Evolutionary conservation across 2,329 filamentous ascomycete species (phyloP), one percentile per base, ranked within the genome.

Genomic region (Calonectria pseudoreteaudii): DNA sequence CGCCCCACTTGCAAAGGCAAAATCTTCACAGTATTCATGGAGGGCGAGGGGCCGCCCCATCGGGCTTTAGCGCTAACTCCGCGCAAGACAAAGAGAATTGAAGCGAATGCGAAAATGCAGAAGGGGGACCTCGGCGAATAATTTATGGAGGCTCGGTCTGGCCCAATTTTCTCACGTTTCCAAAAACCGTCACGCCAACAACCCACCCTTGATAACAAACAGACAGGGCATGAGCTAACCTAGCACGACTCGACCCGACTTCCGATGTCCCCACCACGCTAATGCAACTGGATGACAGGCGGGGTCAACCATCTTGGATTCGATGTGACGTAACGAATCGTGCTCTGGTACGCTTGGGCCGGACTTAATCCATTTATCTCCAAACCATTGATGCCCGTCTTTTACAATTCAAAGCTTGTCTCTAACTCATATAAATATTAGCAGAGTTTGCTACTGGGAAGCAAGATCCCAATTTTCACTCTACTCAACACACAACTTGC

Each of bases 281-380:
- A 62, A 62, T 62, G 56, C 56, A 62, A 62, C 34, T 30, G 34
- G 56, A 41, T 62, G 56, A 62, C 56, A 28, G 2, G 56, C 36
- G 20, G 30, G n/a, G 18, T 36, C 31, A 5, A 11, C 34, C 23
- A 62, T 30, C 2, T n/a, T 18, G 16, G 16, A 62, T 28, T 18
- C n/a, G 9, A 26, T 14, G 36, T 62, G 56, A 62, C 56, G 34
- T 62, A 23, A 62, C 11, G 1, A 18, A 20, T 26, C 16, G 34
- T 14, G 20, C 18, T 62, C 1, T 11, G 7, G 11, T 34, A 23
- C 41, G 14, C 18, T 26, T 28, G n/a, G 56, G 14, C 3, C 56
- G 56, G 56, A 62, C 23, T 62, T 62, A 62, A 62, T 9, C 18
- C 14, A 28, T 62, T 62, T 62, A 62, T 41, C 56, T 62, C 56